Base-by-base conservation (phyloP, 306 rosid species). In the Dalbergia cultrata region DNA sequence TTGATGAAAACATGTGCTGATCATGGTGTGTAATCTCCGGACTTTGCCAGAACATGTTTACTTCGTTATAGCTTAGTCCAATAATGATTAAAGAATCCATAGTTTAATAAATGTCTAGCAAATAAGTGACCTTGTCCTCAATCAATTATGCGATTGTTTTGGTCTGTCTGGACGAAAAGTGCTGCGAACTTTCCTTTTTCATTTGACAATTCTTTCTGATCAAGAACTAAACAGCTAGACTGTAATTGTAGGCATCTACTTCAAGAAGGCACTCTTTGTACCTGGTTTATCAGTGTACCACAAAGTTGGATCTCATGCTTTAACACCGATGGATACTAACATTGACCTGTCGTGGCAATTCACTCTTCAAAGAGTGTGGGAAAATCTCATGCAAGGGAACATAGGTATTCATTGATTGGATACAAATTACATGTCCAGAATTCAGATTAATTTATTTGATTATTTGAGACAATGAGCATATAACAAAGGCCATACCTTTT, bases 301-400 rank as follows among this genome's bases (percentile, higher is more conserved):
- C 86, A 95, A 91, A 90, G 96, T 93, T 63, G 98, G 98, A 56
- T 85, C 93, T 18, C 94, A 89, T 86, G 81, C 88, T 74, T 77
- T 67, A 85, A 58, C 91, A 54, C 80, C 85, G 5, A 64, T 83
- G 7, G 90, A 87, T 63, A 70, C 88, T 85, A 85, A 87, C 72
- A 87, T 88, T 58, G 98, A 95, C 87, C 90, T 95, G 72, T 91
- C 99, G 0, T 93, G 99, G 99, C 99, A 95, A 84, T 86, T 90
- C 17, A 75, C 82, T 67, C 91, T 95, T 78, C 93, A 89, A 87
- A 90, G 85, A 80, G 89, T 84, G 70, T 95, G 98, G 98, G 96
- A 95, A 83, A 91, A 82, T 84, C 89, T 90, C 78, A 87, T 89
- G 86, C 87, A 85, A 84, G 83, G 88, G 39, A 81, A 84, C 69